Base-by-base conservation (phyloP, 2,329 filamentous ascomycete species). In the Penicillium sp. region DNA sequence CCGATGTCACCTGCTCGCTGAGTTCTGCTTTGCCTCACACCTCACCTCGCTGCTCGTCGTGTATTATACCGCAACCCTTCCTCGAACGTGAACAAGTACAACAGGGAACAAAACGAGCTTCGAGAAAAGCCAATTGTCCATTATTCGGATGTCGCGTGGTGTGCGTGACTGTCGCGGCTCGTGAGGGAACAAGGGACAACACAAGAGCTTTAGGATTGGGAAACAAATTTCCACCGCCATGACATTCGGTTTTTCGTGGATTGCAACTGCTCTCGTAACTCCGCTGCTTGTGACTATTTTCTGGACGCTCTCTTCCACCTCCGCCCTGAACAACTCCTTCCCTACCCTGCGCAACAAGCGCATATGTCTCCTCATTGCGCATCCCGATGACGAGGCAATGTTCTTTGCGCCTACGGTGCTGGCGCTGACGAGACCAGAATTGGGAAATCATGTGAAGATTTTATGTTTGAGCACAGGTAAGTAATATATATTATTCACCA, bases 351-450 rank as follows among this genome's bases (percentile, higher is more conserved):
- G 79, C 64, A 88, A 90, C 77, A 95, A 96, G 81, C 86, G 90
- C 67, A 91, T 99, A 68, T 89, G 90, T 70, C 83, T 99, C 54
- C 80, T 99, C 55, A 97, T 99, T 67, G 94, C 94, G 21, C 94
- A 99, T 76, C 94, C 94, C 0, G 94, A 99, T 74, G 94, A 99
- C 68, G 94, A 99, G 78, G 94, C 93, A 72, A 99, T 99, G 94
- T 99, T 99, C 81, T 99, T 99, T 75, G 86, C 91, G 61, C 94
- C 94, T 0, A 89, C 91, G 0, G 80, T 97, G 14, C 81, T 95
- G 65, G 86, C 89, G n/a, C 82, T 99, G 57, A 93, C 91, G 18
- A 80, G 83, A 14, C 90, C 91, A 3, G 84, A 86, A 58, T 80
- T 88, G 20, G 89, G 90, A 3, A 97, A 99, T 74, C 91, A 95